These are phyloP conservation scores for Hypomontagnella submonticulosa DNA, from an alignment of 495 filamentous ascomycete genomes.

Conservation along the genomic window DNA sequence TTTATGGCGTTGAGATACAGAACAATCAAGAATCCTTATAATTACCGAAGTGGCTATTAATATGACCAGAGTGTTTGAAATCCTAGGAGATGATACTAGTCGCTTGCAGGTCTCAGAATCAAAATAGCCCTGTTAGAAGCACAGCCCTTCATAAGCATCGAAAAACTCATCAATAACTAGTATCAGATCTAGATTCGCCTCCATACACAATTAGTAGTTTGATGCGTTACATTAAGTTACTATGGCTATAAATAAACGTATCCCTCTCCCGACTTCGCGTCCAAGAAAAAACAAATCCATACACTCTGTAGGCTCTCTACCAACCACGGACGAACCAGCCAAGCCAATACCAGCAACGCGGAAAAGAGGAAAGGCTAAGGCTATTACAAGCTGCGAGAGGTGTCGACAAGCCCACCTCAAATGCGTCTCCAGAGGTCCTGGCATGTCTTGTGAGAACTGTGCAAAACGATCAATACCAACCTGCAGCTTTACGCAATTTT, in stretches of 20 bases:
- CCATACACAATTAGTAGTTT: too few relatives aligned
- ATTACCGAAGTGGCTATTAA: too few relatives aligned
- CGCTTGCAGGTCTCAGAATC: too few relatives aligned
- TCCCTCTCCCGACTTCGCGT: conserved; percentile 22
- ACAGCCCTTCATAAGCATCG: too few relatives aligned
- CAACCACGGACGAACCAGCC: neutral
- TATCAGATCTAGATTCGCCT: too few relatives aligned
- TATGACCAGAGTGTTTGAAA: too few relatives aligned
- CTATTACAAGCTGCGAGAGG: conserved; percentile 38
- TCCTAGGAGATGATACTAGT: too few relatives aligned
- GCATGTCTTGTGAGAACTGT: conserved; percentile 33
- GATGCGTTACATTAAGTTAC: neutral
- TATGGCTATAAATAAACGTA: conserved; percentile 16
- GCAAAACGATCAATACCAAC: conserved; percentile 28
- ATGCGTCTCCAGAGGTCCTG: conserved; percentile 24
- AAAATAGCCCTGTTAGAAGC: too few relatives aligned
- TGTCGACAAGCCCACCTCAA: conserved; percentile 38
- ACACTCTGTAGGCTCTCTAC: neutral
- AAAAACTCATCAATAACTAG: too few relatives aligned
- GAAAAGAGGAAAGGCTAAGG: conserved; percentile 26
- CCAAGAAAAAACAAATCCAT: conserved; percentile 2
- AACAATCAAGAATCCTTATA: too few relatives aligned
- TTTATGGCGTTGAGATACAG: too few relatives aligned
- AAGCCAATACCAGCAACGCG: conserved; percentile 15
- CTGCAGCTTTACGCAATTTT: conserved; percentile 23